Base-by-base conservation (phyloP, 352 stramenopile species). In the Plasmopara viticola region DNA sequence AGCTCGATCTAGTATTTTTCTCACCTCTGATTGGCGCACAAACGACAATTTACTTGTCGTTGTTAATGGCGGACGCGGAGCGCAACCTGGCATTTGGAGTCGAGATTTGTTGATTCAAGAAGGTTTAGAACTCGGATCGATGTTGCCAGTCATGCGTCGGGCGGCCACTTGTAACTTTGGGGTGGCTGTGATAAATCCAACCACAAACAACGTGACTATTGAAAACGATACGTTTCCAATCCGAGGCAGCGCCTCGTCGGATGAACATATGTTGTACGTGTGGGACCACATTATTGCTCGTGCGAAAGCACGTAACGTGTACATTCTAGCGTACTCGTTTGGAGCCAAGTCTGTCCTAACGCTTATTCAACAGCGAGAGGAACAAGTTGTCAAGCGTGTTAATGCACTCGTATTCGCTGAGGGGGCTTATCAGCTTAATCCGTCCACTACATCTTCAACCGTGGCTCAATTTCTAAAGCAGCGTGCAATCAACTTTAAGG, bases 71-170 rank as follows among this genome's bases (percentile, higher is more conserved):
- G 72, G 75, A 0, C 72, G 76, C 9, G 80, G 78, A 20, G 72
- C 80, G 4, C 75, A 86, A 48, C 76, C 75, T 10, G 80, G 80
- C 10, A 91, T 91, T 60, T 91, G 80, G 80, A 89, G 78, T 53
- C 78, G 78, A 20, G 74, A 86, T 41, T 20, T 87, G 46, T 62
- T 91, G 10, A 83, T 91, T 55, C 76, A 87, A 44, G 80, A 91
- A 61, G 78, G 78, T 4, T 57, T 88, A 17, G 74, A 87, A 47
- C 62, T 87, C 14, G 80, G 80, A 14, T 91, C 80, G 0, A 91
- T 91, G 80, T 56, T 91, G 20, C 80, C 80, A 6, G 68, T 84
- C 9, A 78, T 87, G 48, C 74, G 72, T 14, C 62, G 60, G 6
- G 80, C 80, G 0, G 61, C 70, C 31, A 43, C 56, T 5, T 62